Conservation (phyloP, 2,329 filamentous ascomycete genomes). For the Dendrostoma leiphaemia region DNA sequence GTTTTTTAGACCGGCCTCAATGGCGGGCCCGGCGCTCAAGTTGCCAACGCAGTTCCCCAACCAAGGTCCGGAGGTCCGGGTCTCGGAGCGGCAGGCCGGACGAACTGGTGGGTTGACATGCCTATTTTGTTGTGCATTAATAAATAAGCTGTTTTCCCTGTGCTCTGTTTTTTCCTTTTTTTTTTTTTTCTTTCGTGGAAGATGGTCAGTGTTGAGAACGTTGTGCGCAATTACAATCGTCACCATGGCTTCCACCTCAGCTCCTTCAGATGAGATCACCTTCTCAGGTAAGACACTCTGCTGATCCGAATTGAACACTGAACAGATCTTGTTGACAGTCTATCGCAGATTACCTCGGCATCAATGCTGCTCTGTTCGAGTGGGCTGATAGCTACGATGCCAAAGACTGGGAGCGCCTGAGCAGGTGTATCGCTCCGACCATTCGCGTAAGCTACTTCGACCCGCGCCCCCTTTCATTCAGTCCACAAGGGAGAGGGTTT, state of each 20-base stretch:
- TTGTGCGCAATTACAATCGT: neutral
- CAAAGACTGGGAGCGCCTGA: constrained; percentile 62
- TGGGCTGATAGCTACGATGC: constrained; percentile 57
- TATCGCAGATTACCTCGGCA: constrained; percentile 24
- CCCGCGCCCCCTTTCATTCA: too few relatives aligned
- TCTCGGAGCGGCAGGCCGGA: neutral
- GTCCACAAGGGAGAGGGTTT: too few relatives aligned
- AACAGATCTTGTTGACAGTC: neutral
- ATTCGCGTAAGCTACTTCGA: constrained; percentile 46
- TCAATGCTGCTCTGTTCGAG: constrained; percentile 24
- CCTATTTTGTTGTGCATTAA: too few relatives aligned
- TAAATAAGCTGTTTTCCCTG: neutral
- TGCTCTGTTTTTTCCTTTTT: neutral
- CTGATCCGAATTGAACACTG: neutral
- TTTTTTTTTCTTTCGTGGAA: neutral
- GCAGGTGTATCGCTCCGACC: constrained; percentile 61
- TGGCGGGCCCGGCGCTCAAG: neutral
- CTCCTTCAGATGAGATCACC: constrained; percentile 13
- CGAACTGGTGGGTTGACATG: neutral
- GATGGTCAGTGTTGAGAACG: neutral
- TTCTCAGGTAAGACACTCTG: constrained; percentile 13
- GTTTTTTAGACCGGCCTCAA: neutral
- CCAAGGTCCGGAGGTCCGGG: constrained; percentile 5
- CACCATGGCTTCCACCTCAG: constrained; percentile 13
- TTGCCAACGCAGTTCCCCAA: constrained; percentile 4